phyloP scores from a whole-genome alignment of 345 rosid genomes.

The Erodium maritimum region DNA sequence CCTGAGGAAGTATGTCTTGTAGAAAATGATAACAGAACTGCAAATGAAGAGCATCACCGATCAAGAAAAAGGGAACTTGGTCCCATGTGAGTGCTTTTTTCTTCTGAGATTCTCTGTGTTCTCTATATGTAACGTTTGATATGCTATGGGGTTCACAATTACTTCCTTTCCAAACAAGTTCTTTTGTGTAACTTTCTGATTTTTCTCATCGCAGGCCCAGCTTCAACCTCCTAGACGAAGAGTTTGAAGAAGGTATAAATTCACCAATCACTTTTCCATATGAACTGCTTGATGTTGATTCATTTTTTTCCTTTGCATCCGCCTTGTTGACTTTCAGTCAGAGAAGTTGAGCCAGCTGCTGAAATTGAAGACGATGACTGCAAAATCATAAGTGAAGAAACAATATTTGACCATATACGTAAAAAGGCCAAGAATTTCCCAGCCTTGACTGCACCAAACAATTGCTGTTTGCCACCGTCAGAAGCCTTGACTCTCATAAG shows the following conservation, averaged over 20 bases:
- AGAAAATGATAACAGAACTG: conserved; percentile 28
- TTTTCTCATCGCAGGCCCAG: conserved; percentile 57
- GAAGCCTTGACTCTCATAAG: conserved; percentile 32
- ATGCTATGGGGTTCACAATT: neutral
- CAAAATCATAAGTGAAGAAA: conserved; percentile 38
- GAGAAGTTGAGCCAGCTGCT: conserved; percentile 28
- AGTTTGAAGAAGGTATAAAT: conserved; percentile 50
- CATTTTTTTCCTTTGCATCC: conserved; percentile 2
- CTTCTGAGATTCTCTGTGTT: neutral
- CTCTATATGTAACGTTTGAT: neutral
- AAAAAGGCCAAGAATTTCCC: conserved; percentile 73
- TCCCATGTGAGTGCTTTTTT: conserved; percentile 30
- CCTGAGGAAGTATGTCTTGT: conserved; percentile 22
- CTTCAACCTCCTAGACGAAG: conserved; percentile 82
- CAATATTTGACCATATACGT: conserved; percentile 73
- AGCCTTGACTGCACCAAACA: conserved; percentile 27
- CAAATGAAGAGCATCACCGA: conserved; percentile 11
- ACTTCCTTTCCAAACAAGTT: neutral
- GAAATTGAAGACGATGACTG: conserved; percentile 34
- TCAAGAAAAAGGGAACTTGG: conserved; percentile 11
- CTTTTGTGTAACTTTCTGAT: neutral
- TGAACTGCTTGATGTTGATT: neutral
- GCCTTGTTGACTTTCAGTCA: conserved; percentile 7
- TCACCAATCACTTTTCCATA: neutral
- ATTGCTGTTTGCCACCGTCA: conserved; percentile 21